Evolutionary conservation across 2,329 filamentous ascomycete genomes (phyloP), one percentile per base, ranked within the genome.

Genomic region (Venturia nashicola): DNA sequence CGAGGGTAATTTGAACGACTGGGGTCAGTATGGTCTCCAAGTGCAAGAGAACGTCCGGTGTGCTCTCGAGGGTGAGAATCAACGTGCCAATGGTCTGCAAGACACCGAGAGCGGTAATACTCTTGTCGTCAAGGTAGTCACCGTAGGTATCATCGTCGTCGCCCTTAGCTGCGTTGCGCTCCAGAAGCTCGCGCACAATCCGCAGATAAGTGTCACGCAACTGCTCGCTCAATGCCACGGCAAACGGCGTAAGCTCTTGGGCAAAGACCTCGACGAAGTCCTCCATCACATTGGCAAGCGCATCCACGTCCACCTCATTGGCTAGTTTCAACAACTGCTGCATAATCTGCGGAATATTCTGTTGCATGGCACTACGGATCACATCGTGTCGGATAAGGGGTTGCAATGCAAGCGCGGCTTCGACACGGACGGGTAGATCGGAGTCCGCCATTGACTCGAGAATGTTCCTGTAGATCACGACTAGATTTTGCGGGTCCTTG

Each of bases 211-310:
- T 99, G 71, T 99, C 94, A 54, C 93, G 87, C 59, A 99, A 81
- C 76, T 99, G 94, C 77, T 97, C 92, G 72, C 91, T 96, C 4
- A 99, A 81, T 5, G 94, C 94, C 40, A 99, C 93, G 12, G 94
- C 94, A 71, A 99, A 99, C 3, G 94, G 94, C 6, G 94, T 97
- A 59, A 99, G 83, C 74, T 99, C 94, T 2, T 91, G 84, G n/a
- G 94, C 93, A 72, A 99, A 99, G 2, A 97, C 92, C 75, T 99
- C 94, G 57, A 99, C 94, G 72, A 99, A 99, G 72, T 99, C 94
- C 76, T 99, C 94, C 94, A 99, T 99, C 46, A 99, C 94, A 71
- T 97, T 97, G 27, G 94, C 93, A 48, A 99, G 81, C 5, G 94
- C 92, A 75, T 99, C 94, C 59, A 99, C 93, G 72, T 99, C 94